phyloP scores from a whole-genome alignment of 2,329 filamentous ascomycete species.

The Zarea fungicola region DNA sequence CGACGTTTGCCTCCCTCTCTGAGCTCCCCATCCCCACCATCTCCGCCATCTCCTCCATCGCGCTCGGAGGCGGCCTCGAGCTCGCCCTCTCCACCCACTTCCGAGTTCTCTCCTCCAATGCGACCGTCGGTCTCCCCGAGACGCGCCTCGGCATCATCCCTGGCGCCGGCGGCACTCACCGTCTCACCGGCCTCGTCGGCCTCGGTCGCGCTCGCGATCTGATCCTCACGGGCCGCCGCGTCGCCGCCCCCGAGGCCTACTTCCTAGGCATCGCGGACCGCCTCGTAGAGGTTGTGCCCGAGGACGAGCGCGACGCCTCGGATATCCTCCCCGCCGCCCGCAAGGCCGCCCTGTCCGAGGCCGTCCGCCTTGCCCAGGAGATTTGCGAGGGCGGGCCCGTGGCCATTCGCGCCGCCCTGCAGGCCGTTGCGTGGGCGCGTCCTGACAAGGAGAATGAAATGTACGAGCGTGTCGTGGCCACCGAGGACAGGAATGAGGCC shows the following conservation, averaged over 20 bases:
- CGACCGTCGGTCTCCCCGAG: constrained; percentile 78
- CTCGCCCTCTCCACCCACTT: constrained; percentile 85
- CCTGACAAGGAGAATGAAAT: constrained; percentile 81
- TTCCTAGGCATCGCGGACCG: constrained; percentile 86
- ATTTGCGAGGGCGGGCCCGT: constrained; percentile 89
- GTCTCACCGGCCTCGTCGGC: constrained; percentile 78
- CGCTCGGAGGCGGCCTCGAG: constrained; percentile 90
- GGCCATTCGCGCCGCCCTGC: constrained; percentile 71
- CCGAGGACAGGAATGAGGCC: constrained; percentile 84
- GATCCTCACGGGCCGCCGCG: constrained; percentile 82
- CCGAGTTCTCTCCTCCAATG: constrained; percentile 77
- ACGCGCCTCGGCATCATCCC: constrained; percentile 92
- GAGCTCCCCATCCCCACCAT: constrained; percentile 84
- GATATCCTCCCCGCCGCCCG: constrained; percentile 54
- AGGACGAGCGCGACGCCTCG: constrained; percentile 38
- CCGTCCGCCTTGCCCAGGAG: constrained; percentile 71
- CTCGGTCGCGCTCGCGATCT: constrained; percentile 78
- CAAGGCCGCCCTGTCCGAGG: constrained; percentile 65
- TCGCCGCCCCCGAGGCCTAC: constrained; percentile 80
- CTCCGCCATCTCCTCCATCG: constrained; percentile 76
- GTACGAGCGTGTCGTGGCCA: constrained; percentile 77
- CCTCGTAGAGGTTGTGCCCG: constrained; percentile 71
- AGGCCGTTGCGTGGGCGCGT: constrained; percentile 67
- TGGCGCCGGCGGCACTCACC: constrained; percentile 87
- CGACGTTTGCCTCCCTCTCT: constrained; percentile 68